Base-by-base conservation (phyloP, 2,329 filamentous ascomycete species). In the Cordyceps militaris region DNA sequence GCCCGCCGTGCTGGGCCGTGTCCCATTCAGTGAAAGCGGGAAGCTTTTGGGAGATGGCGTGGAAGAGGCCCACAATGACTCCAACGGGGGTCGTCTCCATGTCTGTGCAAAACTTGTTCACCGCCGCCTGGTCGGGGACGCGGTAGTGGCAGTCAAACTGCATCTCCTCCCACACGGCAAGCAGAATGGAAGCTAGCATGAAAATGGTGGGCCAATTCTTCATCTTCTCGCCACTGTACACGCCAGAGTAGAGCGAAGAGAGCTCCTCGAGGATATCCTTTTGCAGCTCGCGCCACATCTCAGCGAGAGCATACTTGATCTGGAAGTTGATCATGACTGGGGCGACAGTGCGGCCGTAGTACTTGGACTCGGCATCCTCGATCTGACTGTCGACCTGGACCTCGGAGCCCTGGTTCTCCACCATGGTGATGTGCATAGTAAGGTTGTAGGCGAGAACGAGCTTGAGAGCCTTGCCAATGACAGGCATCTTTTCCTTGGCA, bases 291-390 rank as follows among this genome's bases (percentile, higher is more conserved):
- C 93, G 91, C 93, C 93, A 97, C 90, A 97, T 95, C 68, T 95
- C 91, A 63, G 92, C 93, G 76, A 97, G 86, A 56, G 92, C 92
- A 67, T 89, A 94, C 82, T 97, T 97, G 79, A 97, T 91, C 77
- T 97, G 91, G 83, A 97, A 97, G 79, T 97, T 97, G 83, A 97
- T 95, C 92, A 97, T 96, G 70, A 97, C 92, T 13, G 93, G 93
- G 16, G 93, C 93, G 62, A 96, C 86, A 36, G 88, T 92, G 78
- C 93, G 93, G 68, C 92, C 92, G 66, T 83, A 87, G 79, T 88
- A 97, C 71, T 90, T 94, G 63, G 91, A 96, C 56, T 87, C 83
- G 66, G 89, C 84, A 67, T 94, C 89, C 53, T 93, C 85, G 63
- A 97, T 93, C 76, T 89, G 87, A 63, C 92, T 93, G 56, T 89